These are phyloP conservation scores for Aureobasidium sp. DNA, from an alignment of 2,329 filamentous ascomycete genomes.

Conservation along the genomic window DNA sequence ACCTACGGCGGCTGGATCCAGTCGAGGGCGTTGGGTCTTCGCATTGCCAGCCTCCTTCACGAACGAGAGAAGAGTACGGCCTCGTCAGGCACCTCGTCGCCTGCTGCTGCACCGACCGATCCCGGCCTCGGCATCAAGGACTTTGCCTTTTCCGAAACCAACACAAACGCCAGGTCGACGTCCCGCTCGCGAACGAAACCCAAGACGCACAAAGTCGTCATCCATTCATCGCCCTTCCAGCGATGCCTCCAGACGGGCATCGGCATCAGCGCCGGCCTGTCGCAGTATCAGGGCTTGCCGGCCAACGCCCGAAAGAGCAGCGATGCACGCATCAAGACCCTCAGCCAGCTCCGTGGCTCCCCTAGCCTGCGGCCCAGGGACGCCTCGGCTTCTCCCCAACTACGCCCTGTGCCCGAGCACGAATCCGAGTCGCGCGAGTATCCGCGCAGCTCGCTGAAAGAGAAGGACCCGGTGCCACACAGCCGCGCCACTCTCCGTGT, in stretches of 20 bases:
- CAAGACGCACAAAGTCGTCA: constrained; percentile 64
- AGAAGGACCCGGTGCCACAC: constrained; percentile 26
- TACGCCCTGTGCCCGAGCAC: constrained; percentile 29
- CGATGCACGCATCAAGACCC: constrained; percentile 21
- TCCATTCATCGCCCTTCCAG: constrained; percentile 90
- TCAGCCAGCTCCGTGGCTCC: constrained; percentile 24
- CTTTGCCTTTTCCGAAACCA: not conserved
- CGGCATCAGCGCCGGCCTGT: constrained; percentile 76
- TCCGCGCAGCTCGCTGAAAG: constrained; percentile 18
- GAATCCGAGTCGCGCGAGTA: constrained; percentile 16
- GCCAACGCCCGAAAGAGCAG: constrained; percentile 20
- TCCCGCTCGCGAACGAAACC: constrained; percentile 25
- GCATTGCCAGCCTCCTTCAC: constrained; percentile 66
- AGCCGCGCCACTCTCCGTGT: constrained; percentile 60
- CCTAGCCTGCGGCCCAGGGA: constrained; percentile 23
- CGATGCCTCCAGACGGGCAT: constrained; percentile 89
- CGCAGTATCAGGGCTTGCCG: constrained; percentile 48
- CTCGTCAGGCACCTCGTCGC: constrained; percentile 22
- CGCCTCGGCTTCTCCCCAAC: constrained; percentile 18
- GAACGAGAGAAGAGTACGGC: constrained; percentile 37
- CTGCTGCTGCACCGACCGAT: not conserved
- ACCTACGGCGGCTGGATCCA: constrained; percentile 94
- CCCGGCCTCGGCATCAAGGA: not conserved
- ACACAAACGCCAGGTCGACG: constrained; percentile 29
- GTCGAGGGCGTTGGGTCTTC: constrained; percentile 67